Evolutionary conservation across 2,329 filamentous ascomycete genomes (phyloP), one percentile per base, ranked within the genome.

Genomic region (Colletotrichum scovillei): DNA sequence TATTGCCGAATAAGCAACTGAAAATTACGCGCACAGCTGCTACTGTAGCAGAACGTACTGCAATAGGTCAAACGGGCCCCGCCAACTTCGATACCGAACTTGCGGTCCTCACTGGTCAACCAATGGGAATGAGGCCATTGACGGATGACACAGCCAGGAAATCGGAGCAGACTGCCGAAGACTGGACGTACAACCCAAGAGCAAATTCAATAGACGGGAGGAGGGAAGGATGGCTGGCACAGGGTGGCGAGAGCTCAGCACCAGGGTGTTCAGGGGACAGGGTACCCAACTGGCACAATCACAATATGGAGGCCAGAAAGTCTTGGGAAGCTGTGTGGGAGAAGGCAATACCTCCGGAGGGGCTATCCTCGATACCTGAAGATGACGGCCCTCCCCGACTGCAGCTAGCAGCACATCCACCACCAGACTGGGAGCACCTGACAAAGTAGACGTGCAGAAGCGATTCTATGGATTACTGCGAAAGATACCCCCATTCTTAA

Each of bases 141-240:
- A 62, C 62, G 0, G 26, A 46, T 2, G 67, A 65, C 3, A 1
- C 11, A 0, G 56, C 22, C 0, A 24, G 11, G 1, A 30, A 49
- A 0, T 24, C 42, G 0, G n/a, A 19, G 3, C 26, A 28, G 12
- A 6, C 35, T 6, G 19, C 52, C 3, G 67, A 62, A 2, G 28
- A 38, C 8, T 65, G 60, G 60, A 28, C 14, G 1, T 70, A 55
- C 4, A 60, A 62, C 2, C 53, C 60, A 8, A 46, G 67, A 24
- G 59, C 63, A 4, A 75, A 74, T 32, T 72, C 72, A 6, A 52
- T 72, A 1, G 72, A 75, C 8, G 72, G 72, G 3, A 67, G 67
- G 22, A 49, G 71, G 1, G 72, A 74, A 32, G 72, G 72, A 3
- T 75, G 72, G 74, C 38, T 74, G 12, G 67, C 64, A 0, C 24